These are phyloP conservation scores for Globisporangium irregulare DNA, from an alignment of 352 stramenopile species.

Conservation along the genomic window DNA sequence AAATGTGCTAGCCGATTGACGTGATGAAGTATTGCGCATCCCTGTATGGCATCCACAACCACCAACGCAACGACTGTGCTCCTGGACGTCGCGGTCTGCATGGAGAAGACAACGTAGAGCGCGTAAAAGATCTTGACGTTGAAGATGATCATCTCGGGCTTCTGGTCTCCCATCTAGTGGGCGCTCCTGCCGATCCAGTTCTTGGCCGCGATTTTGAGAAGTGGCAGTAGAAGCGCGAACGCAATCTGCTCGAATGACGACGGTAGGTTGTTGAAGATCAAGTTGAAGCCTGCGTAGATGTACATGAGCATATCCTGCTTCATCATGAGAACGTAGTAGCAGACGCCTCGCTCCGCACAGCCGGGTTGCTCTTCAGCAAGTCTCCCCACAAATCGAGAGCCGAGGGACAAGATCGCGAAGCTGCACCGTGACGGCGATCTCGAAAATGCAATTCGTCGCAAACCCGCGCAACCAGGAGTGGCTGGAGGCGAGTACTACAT, in stretches of 20 bases:
- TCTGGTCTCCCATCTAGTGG: not conserved
- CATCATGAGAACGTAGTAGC: conserved; percentile 2
- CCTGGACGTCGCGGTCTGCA: conserved; percentile 32
- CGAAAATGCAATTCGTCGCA: not conserved
- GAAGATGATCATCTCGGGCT: conserved; percentile 39
- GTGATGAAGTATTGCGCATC: not conserved
- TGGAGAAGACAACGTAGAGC: conserved; percentile 26
- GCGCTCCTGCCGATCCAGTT: not conserved
- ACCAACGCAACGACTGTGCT: conserved; percentile 29
- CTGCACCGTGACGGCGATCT: not conserved
- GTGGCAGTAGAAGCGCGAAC: not conserved
- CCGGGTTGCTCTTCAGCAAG: not conserved
- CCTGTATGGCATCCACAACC: conserved; percentile 27
- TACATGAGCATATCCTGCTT: conserved; percentile 15
- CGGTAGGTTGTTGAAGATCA: conserved; percentile 21
- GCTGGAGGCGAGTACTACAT: not conserved
- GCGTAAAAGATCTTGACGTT: conserved; percentile 29
- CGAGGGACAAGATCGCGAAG: not conserved
- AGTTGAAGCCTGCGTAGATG: conserved; percentile 31
- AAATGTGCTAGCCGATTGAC: not conserved
- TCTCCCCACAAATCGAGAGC: conserved; percentile 10
- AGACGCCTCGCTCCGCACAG: conserved; percentile 9
- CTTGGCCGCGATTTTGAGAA: conserved; percentile 1
- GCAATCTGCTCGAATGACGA: not conserved
- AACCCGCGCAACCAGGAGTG: conserved; percentile 16